These are phyloP conservation scores for Backusella tuberculispora DNA, from an alignment of 192 early-diverging fungal genomes.

Conservation along the genomic window DNA sequence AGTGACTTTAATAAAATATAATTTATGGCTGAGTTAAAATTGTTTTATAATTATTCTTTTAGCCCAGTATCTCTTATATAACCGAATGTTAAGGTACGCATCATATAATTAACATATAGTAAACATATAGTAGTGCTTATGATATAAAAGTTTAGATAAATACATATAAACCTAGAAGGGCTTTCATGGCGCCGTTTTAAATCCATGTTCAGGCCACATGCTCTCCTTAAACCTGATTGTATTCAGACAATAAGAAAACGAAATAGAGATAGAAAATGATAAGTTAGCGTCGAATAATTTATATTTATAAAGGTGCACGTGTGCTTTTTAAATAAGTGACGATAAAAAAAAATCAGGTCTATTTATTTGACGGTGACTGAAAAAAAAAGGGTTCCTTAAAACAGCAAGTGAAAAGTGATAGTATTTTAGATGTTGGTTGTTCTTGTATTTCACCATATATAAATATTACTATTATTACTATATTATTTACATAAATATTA, in stretches of 20 bases:
- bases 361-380: background rate
- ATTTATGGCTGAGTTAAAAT: too few relatives aligned
- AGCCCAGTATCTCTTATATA: too few relatives aligned
- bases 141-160: too few relatives aligned
- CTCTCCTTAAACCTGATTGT: slow-evolving; percentile 1
- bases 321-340: background rate
- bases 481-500: too few relatives aligned
- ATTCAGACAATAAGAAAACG: background rate
- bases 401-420: background rate
- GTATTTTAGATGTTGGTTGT: background rate
- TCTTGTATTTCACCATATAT: background rate
- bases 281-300: background rate
- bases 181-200: background rate
- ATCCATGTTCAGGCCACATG: background rate
- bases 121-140: too few relatives aligned
- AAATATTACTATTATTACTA: too few relatives aligned
- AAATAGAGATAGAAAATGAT: background rate
- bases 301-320: background rate
- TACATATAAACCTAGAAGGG: background rate
- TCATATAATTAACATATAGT: too few relatives aligned
- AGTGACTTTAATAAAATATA: too few relatives aligned
- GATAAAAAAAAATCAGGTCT: background rate
- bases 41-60: too few relatives aligned
- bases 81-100: too few relatives aligned
- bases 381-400: background rate